These are phyloP conservation scores for Neurospora africana DNA, from an alignment of 495 filamentous ascomycete species.

Conservation along the genomic window DNA sequence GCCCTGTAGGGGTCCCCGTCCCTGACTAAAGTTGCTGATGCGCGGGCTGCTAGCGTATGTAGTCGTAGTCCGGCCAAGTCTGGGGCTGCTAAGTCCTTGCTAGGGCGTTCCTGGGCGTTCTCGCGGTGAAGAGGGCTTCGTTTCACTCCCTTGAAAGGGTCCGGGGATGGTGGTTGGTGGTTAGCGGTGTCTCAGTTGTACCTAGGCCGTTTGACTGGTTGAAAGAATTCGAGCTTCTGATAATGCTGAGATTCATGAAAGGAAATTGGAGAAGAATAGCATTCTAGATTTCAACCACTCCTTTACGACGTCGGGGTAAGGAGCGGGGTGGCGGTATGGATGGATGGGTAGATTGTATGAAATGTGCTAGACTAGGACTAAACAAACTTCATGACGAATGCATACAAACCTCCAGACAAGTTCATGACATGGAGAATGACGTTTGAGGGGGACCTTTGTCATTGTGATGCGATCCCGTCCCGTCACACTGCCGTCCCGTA, in stretches of 20 bases:
- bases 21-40: background rate
- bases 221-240: background rate
- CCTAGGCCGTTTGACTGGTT: background rate
- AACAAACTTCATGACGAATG: background rate
- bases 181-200: background rate
- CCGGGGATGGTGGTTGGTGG: background rate
- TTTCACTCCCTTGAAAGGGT: background rate
- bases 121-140: background rate
- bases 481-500: background rate
- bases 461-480: background rate
- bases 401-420: background rate
- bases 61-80: background rate
- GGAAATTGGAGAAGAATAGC: background rate
- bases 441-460: background rate
- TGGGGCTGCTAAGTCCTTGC: background rate
- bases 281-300: background rate
- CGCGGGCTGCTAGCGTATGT: background rate
- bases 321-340: background rate
- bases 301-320: background rate
- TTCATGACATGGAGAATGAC: background rate
- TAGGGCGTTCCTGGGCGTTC: background rate
- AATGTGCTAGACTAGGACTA: background rate
- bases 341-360: background rate
- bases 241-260: background rate
- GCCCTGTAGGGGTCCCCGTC: background rate